Evolutionary conservation across 1,284 basidiomycete species (phyloP).

Genomic region (Erythrobasidium hasegawianum): DNA sequence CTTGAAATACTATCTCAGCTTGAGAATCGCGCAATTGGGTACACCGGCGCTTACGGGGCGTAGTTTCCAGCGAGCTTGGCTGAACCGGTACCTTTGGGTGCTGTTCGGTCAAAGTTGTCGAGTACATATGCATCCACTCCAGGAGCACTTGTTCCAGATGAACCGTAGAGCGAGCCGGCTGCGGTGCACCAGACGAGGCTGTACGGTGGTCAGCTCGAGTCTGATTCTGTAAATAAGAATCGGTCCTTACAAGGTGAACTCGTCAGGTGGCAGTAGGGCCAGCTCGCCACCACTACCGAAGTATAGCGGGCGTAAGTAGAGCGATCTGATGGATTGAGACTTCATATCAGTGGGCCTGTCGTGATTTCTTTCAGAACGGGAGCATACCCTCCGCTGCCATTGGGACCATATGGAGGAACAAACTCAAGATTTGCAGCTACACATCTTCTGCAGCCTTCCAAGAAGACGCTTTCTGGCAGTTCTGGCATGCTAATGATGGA

Average conservation of each 20-base stretch:
- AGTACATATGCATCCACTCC: slow-evolving; percentile 49
- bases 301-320: slow-evolving; percentile 46
- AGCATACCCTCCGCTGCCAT: slow-evolving; percentile 44
- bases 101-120: slow-evolving; percentile 49
- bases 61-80: slow-evolving; percentile 50
- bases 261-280: slow-evolving; percentile 36
- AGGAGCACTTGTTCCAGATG: slow-evolving; percentile 43
- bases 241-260: slow-evolving; percentile 46
- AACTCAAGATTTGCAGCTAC: slow-evolving; percentile 49
- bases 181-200: slow-evolving; percentile 48
- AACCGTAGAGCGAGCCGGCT: slow-evolving; percentile 48
- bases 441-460: slow-evolving; percentile 43
- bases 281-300: slow-evolving; percentile 44
- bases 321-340: too few species aligned
- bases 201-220: background rate
- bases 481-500: slow-evolving; percentile 42
- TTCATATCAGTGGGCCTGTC: too few species aligned
- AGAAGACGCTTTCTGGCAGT: slow-evolving; percentile 40
- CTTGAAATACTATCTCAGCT: too few species aligned
- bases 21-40: too few species aligned
- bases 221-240: background rate
- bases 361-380: too few species aligned
- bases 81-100: slow-evolving; percentile 44
- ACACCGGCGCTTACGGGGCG: too few species aligned
- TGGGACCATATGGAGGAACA: slow-evolving; percentile 45